phyloP scores from a whole-genome alignment of 2,329 filamentous ascomycete species.

The Geosmithia morbida region DNA sequence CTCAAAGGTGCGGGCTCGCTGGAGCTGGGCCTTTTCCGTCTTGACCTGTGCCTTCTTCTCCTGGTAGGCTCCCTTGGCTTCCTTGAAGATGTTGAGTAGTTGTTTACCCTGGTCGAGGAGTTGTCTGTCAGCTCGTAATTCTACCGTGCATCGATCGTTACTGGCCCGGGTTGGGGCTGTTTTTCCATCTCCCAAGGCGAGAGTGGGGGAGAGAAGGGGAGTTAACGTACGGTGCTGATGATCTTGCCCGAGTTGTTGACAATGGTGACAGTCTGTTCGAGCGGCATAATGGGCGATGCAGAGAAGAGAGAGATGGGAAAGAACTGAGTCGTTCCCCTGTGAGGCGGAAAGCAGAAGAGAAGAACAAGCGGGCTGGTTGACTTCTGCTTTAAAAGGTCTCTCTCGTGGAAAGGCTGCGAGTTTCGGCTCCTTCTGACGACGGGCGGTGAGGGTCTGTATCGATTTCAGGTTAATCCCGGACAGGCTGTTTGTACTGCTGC shows the following conservation, averaged over 20 bases:
- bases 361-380: not conserved
- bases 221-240: constrained; percentile 54
- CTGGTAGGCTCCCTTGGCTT: constrained; percentile 75
- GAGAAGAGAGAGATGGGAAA: not conserved
- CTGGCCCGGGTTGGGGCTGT: not conserved
- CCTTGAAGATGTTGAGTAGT: constrained; percentile 78
- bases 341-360: not conserved
- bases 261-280: constrained; percentile 58
- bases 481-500: too few species aligned
- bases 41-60: constrained; percentile 76
- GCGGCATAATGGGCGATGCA: constrained; percentile 11
- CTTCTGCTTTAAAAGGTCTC: not conserved
- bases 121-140: not conserved
- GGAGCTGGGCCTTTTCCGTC: constrained; percentile 38
- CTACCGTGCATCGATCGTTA: not conserved
- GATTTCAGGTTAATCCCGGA: too few species aligned
- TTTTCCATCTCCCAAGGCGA: too few species aligned
- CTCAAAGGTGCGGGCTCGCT: constrained; percentile 47
- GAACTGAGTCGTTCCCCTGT: not conserved
- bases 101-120: constrained; percentile 60
- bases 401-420: not conserved
- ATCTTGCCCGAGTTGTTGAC: constrained; percentile 74
- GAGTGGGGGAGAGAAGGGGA: not conserved
- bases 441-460: too few species aligned
- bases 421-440: too few species aligned